These are phyloP conservation scores for Pestalotiopsis sp. DNA, from an alignment of 2,329 filamentous ascomycete species.

Conservation along the genomic window DNA sequence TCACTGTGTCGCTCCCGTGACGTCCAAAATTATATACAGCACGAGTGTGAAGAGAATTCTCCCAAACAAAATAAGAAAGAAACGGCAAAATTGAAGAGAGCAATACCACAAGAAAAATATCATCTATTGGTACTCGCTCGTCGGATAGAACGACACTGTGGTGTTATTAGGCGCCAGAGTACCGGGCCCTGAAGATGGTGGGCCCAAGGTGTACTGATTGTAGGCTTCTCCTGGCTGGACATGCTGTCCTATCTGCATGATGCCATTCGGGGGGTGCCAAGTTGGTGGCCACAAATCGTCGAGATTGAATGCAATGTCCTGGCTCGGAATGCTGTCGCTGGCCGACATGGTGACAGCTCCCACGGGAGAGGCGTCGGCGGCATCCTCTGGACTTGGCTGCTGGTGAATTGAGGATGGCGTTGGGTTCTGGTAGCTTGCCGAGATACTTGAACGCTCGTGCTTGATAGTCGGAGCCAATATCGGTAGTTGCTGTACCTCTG, in stretches of 20 bases:
- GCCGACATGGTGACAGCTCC: conserved; percentile 24
- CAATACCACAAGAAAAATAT: background rate
- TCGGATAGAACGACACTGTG: conserved; percentile 22
- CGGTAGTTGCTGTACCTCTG: conserved; percentile 17
- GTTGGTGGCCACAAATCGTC: conserved; percentile 36
- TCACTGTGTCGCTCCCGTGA: no score
- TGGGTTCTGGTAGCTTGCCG: conserved; percentile 16
- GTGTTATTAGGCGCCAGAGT: conserved; percentile 16
- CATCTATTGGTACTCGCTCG: conserved; percentile 21
- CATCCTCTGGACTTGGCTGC: conserved; percentile 33
- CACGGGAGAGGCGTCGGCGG: conserved; percentile 24
- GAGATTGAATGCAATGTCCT: conserved; percentile 40
- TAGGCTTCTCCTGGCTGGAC: conserved; percentile 21
- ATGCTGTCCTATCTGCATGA: conserved; percentile 6
- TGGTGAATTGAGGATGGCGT: conserved; percentile 29
- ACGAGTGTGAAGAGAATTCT: background rate
- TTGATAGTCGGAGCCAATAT: conserved; percentile 18
- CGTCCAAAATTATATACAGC: background rate
- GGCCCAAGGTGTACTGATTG: conserved; percentile 21
- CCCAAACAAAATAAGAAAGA: background rate
- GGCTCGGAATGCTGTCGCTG: conserved; percentile 27
- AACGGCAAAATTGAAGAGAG: background rate
- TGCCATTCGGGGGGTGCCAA: conserved; percentile 16
- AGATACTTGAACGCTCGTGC: conserved; percentile 18
- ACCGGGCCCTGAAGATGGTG: conserved; percentile 18